phyloP scores from a whole-genome alignment of 129 eudicot genomes.

The Lonicera japonica region DNA sequence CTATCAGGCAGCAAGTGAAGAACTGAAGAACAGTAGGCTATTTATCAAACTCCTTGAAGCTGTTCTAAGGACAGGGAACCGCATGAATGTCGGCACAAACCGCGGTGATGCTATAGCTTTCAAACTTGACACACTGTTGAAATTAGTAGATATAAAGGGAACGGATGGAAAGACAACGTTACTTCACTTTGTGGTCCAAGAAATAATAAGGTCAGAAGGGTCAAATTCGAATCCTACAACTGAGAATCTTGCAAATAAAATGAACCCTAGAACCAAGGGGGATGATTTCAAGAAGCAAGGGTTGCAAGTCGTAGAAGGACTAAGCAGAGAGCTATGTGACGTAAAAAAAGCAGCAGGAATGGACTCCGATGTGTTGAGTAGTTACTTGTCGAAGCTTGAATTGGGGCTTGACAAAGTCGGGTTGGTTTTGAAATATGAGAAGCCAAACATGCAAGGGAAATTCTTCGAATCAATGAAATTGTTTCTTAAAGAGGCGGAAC shows the following conservation, averaged over 20 bases:
- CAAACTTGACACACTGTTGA: slow-evolving; percentile 79
- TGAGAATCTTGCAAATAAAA: slow-evolving; percentile 24
- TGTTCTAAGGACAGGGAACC: slow-evolving; percentile 82
- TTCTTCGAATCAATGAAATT: slow-evolving; percentile 69
- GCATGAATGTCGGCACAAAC: slow-evolving; percentile 94
- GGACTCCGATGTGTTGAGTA: slow-evolving; percentile 79
- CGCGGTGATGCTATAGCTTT: slow-evolving; percentile 96
- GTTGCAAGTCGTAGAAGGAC: slow-evolving; percentile 66
- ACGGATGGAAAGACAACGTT: slow-evolving; percentile 94
- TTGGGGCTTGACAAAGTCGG: slow-evolving; percentile 73
- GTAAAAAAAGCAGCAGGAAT: slow-evolving; percentile 89
- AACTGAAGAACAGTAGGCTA: slow-evolving; percentile 75
- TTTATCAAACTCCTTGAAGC: slow-evolving; percentile 97
- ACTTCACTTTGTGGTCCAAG: slow-evolving; percentile 99
- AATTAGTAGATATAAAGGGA: slow-evolving; percentile 84
- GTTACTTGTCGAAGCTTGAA: slow-evolving; percentile 75
- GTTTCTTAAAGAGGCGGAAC: slow-evolving; percentile 64
- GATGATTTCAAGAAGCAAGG: slow-evolving; percentile 72
- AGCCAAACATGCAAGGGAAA: slow-evolving; percentile 51
- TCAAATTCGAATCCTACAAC: slow-evolving; percentile 29
- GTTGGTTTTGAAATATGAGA: slow-evolving; percentile 47
- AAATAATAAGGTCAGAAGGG: slow-evolving; percentile 78
- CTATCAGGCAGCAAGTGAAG: slow-evolving; percentile 75
- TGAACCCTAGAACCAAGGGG: slow-evolving; percentile 38
- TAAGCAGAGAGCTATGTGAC: slow-evolving; percentile 68